Evolutionary conservation across 768 basidiomycete genomes (phyloP), one percentile per base, ranked within the genome.

Genomic region (Tulasnella sp.): DNA sequence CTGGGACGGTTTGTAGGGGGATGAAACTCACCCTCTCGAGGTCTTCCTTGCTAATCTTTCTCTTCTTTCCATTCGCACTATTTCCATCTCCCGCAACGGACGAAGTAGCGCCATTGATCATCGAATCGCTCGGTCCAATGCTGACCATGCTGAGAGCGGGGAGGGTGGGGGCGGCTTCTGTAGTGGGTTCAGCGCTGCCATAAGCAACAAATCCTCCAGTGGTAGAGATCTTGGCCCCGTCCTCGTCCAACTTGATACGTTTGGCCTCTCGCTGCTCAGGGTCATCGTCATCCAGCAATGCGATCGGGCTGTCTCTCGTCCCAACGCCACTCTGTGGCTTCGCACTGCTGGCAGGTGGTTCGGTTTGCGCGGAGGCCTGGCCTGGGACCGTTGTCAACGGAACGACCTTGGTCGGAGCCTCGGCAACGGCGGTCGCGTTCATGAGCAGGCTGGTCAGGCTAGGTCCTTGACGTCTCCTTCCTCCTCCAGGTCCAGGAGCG

Each of bases 151-250:
- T 37, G 49, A 58, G 34, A 31, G 19, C 12, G 19, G 40, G 7
- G 1, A 8, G 36, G 54, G 15, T 34, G 84, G 86, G 67, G 80
- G 90, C 90, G 79, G 91, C 83, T 78, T 92, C 90, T 91, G 79
- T 90, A 85, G 89, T 89, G 87, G 92, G 93, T 64, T 89, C 90
- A 25, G 85, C 85, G 76, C 90, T 88, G 29, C 85, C 85, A n/a
- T 78, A 76, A 40, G 75, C 76, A 76, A 80, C 45, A 40, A 67
- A 34, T 6, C 58, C 58, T 49, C 31, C 12, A 75, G 29, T 49
- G 31, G 38, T 40, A 3, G 68, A 58, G 64, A 42, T 69, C 25
- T 76, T 40, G 75, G 34, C 25, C 2, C 3, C 25, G 1, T 70
- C 76, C 25, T 78, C 64, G 40, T 76, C 77, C 36, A 78, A 15